These are phyloP conservation scores for Beauveria sp. DNA, from an alignment of 2,329 filamentous ascomycete genomes.

Conservation along the genomic window DNA sequence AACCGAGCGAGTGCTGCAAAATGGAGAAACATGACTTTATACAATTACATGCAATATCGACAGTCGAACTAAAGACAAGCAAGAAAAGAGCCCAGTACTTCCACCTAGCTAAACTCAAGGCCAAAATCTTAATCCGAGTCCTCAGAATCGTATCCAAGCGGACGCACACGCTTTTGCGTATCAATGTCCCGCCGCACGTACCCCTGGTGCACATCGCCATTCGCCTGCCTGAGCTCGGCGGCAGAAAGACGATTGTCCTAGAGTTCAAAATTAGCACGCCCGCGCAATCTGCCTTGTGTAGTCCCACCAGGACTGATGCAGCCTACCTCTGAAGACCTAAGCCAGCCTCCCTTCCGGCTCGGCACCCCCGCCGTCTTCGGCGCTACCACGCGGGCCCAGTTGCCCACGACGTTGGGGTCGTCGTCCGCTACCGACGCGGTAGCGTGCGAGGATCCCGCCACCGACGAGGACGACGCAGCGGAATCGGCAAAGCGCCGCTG, in stretches of 20 bases:
- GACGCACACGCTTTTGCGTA: not conserved
- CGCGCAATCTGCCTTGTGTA: too few species aligned
- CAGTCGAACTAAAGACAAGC: too few species aligned
- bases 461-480: not conserved
- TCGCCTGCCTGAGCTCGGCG: not conserved
- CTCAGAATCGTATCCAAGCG: not conserved
- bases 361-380: not conserved
- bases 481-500: not conserved
- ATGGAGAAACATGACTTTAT: not conserved
- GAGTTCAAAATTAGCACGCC: not conserved
- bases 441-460: not conserved
- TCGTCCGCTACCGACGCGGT: not conserved
- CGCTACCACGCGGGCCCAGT: not conserved
- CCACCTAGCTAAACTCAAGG: too few species aligned
- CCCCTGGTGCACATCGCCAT: not conserved
- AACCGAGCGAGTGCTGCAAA: not conserved
- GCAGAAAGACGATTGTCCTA: not conserved
- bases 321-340: not conserved
- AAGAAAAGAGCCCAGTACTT: too few species aligned
- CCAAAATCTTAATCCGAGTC: not conserved
- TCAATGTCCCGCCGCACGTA: not conserved
- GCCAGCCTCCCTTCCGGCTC: not conserved
- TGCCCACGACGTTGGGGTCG: conserved; percentile 2
- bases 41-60: not conserved
- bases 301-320: not conserved